phyloP scores from a whole-genome alignment of 768 basidiomycete species.

The Suillus spraguei region DNA sequence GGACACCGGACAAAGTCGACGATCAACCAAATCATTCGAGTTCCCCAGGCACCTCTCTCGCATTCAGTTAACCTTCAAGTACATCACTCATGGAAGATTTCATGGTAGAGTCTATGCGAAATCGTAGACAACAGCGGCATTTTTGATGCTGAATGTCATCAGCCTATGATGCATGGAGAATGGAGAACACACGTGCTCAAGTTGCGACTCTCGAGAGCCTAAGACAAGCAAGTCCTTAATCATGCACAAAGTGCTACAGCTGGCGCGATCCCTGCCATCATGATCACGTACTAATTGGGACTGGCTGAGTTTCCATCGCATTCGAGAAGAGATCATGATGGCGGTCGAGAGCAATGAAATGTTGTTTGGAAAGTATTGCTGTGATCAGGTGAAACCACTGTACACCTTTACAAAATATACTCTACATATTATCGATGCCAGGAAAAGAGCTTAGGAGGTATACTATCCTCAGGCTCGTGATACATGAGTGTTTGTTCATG shows the following conservation, averaged over 20 bases:
- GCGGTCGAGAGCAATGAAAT: no score
- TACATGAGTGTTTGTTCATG: neutral
- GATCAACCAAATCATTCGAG: neutral
- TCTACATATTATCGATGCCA: no score
- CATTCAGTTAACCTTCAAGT: neutral
- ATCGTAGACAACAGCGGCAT: neutral
- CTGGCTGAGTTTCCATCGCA: neutral
- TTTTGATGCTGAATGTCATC: neutral
- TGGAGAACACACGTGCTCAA: neutral
- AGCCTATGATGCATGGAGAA: neutral
- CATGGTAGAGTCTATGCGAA: neutral
- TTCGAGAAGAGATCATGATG: neutral
- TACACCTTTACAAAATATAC: no score
- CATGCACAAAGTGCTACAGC: neutral
- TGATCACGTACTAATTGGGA: neutral
- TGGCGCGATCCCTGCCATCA: neutral
- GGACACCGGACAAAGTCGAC: neutral
- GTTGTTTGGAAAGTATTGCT: no score
- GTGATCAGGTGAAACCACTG: no score
- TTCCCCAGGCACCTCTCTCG: neutral
- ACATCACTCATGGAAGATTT: neutral
- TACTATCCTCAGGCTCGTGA: neutral
- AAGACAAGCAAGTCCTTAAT: neutral
- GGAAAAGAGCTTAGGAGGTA: neutral
- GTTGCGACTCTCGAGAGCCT: neutral